These are phyloP conservation scores for Cucumis cinereus DNA, from an alignment of 306 rosid species.

Conservation along the genomic window DNA sequence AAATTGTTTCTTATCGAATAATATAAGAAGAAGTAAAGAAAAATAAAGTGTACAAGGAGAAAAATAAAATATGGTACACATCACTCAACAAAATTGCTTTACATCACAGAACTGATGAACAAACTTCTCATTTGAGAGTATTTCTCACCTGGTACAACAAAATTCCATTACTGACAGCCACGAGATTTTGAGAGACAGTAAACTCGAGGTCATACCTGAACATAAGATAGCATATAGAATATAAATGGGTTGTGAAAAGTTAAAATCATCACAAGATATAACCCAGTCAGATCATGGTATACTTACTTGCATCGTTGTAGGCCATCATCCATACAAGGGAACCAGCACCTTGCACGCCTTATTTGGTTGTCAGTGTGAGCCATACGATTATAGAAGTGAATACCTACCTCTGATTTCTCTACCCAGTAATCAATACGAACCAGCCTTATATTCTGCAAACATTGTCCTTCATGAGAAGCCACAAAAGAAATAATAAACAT, in stretches of 20 bases:
- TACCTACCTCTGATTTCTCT: conserved; percentile 74
- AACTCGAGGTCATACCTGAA: conserved; percentile 92
- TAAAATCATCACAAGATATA: neutral
- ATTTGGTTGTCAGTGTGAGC: conserved; percentile 82
- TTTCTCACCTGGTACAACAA: conserved; percentile 76
- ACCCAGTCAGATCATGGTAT: neutral
- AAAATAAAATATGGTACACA: neutral
- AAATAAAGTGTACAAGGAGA: neutral
- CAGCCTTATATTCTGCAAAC: conserved; percentile 87
- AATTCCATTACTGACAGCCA: conserved; percentile 85
- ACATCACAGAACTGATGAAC: neutral
- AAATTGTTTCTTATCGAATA: neutral
- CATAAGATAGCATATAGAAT: conserved; percentile 2
- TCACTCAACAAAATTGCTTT: neutral
- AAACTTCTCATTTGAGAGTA: neutral
- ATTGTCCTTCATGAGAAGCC: conserved; percentile 64
- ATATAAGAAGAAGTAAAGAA: no score
- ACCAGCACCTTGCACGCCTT: conserved; percentile 91
- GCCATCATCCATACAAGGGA: conserved; percentile 86
- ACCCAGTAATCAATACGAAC: conserved; percentile 84
- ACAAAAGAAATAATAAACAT: conserved; percentile 13
- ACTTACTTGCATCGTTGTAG: conserved; percentile 77
- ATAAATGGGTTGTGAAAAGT: neutral
- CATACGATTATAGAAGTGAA: conserved; percentile 44
- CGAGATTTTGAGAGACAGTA: conserved; percentile 75